These are phyloP conservation scores for Beauveria sp. DNA, from an alignment of 2,329 filamentous ascomycete genomes.

Conservation along the genomic window DNA sequence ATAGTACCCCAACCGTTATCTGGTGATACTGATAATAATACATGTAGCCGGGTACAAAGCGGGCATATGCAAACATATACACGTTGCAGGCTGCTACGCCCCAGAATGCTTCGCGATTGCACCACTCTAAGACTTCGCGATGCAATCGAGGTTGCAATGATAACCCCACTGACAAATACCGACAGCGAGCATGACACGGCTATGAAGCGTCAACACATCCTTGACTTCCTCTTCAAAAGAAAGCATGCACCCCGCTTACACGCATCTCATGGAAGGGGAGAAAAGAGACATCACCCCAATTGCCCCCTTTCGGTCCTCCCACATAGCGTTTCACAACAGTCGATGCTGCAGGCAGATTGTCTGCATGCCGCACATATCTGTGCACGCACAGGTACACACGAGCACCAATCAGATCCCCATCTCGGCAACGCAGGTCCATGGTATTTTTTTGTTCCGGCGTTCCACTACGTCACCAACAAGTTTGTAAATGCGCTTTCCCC, in stretches of 20 bases:
- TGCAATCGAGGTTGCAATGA: neutral
- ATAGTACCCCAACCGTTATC: neutral
- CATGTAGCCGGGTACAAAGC: no score
- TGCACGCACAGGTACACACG: neutral
- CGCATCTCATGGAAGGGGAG: neutral
- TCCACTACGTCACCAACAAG: neutral
- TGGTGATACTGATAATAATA: no score
- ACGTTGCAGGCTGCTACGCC: neutral
- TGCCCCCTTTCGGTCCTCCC: neutral
- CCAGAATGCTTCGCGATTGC: neutral
- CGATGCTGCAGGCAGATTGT: neutral
- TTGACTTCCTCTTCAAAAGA: neutral
- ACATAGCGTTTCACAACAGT: neutral
- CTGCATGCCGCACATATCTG: neutral
- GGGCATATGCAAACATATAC: neutral
- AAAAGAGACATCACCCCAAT: slow-evolving; percentile 3
- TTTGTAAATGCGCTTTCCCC: neutral
- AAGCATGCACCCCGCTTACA: neutral
- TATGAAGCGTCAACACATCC: neutral
- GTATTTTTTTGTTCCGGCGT: neutral
- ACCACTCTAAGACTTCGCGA: neutral
- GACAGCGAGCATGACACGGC: neutral
- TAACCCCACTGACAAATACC: neutral
- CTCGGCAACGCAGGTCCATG: neutral
- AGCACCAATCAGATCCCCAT: neutral